Base-by-base conservation (phyloP, 345 rosid genomes). In the Rhizophora apiculata region DNA sequence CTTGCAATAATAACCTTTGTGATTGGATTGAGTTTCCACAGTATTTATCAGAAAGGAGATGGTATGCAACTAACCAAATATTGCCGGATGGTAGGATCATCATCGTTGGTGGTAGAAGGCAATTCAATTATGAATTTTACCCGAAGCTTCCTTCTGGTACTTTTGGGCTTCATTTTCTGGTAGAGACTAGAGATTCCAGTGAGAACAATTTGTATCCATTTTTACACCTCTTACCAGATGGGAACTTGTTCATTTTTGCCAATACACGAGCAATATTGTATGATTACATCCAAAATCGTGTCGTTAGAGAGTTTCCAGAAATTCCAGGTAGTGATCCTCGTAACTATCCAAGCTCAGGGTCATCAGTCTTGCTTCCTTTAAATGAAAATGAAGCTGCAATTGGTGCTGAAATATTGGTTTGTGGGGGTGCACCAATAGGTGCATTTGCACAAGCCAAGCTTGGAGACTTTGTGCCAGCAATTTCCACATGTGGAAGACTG, bases 161-260 rank as follows among this genome's bases (percentile, higher is more conserved):
- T 36, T 64, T 74, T 37, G 30, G 57, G 71, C 76, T 93, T 16
- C 64, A 62, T 20, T 84, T 93, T 49, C 74, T 93, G 22, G 15
- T 63, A 20, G 85, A 87, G 36, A 91, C 97, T 0, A 64, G 64
- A 10, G 94, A 91, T 65, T 59, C 39, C 7, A 51, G 20, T 1
- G 98, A 93, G 82, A 85, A 93, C 81, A 91, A 93, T 63, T 74
- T 93, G 52, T 93, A 93, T 71, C 98, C 98, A 9, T 93, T 89
- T 70, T 6, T 93, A 36, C 94, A 93, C 61, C 89, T 93, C 56
- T 60, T 93, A 65, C 98, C 98, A 0, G 90, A 91, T 63, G 94
- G 97, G 24, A 93, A 89, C 79, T 74, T 93, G 65, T 93, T 91
- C 74, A 72, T 93, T 39, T 93, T 89, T 34, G 94, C 97, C 18